phyloP scores from a whole-genome alignment of 768 basidiomycete genomes.

The Phanerochaete sordida region DNA sequence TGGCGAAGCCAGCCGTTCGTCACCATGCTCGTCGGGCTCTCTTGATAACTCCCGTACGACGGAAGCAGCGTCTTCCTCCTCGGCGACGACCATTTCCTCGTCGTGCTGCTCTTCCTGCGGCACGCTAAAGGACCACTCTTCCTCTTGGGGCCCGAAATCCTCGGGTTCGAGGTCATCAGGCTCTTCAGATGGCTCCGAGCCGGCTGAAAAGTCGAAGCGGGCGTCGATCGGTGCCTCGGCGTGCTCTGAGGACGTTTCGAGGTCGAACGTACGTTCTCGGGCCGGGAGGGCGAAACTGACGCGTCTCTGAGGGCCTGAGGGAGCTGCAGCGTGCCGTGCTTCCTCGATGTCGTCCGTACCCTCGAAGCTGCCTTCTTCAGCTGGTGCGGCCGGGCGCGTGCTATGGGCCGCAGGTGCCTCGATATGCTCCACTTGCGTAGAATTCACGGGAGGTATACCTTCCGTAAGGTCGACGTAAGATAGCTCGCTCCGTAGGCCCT shows the following conservation, averaged over 20 bases:
- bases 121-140: constrained; percentile 1
- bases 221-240: not conserved
- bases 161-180: too few relatives aligned
- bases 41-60: constrained; percentile 18
- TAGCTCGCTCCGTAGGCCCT: not conserved
- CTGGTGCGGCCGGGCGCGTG: not conserved
- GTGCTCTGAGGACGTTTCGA: too few relatives aligned
- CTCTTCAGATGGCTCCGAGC: not conserved
- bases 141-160: too few relatives aligned
- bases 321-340: not conserved
- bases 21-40: constrained; percentile 11
- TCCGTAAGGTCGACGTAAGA: not conserved
- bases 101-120: not conserved
- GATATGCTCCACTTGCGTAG: too few relatives aligned
- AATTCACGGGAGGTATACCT: not conserved
- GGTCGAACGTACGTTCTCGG: too few relatives aligned
- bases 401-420: not conserved
- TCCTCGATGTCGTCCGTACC: not conserved
- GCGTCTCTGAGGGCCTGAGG: not conserved
- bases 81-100: not conserved
- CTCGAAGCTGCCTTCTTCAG: too few relatives aligned
- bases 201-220: not conserved
- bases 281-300: too few relatives aligned
- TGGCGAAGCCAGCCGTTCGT: not conserved
- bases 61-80: constrained; percentile 15